Evolutionary conservation across 2,329 filamentous ascomycete species (phyloP), one percentile per base, ranked within the genome.

Genomic region (Orbilia blumenaviensis): DNA sequence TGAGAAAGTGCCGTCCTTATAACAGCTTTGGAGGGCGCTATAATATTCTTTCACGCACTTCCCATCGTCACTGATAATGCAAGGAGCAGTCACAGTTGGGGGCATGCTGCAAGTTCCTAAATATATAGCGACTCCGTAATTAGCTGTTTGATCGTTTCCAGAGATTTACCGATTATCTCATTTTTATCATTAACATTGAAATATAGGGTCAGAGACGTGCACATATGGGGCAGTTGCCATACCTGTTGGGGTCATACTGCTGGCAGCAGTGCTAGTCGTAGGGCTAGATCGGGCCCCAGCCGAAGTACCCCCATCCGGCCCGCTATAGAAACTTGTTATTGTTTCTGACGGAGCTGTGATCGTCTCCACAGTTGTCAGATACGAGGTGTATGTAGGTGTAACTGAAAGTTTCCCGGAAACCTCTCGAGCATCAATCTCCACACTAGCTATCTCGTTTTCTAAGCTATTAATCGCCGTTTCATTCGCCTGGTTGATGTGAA

Each of bases 191-290:
- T 18, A 3, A 34, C 21, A 14, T 29, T n/a, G 25, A 32, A 7
- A 12, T 27, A 27, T 18, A 25, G 23, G 5, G 23, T 50, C 16
- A 38, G 9, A 6, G 21, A n/a, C n/a, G n/a, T n/a, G n/a, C n/a
- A n/a, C n/a, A n/a, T n/a, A n/a, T n/a, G n/a, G n/a, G n/a, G n/a
- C n/a, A n/a, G 21, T 18, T 6, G 5, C n/a, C 32, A 3, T 69
- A 76, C 71, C 71, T 6, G 71, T 76, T 25, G 71, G 71, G 6
- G 56, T 61, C 12, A 58, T 42, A 41, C 16, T 63, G 18, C 62
- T 76, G 1, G 71, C 71, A 7, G 64, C 71, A 36, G 62, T 58
- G 27, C 29, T 54, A 34, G 32, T 34, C 6, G 34, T 5, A 1
- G 29, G 9, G 27, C 42, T 5, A 1, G 29, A 14, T 21, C 42